Evolutionary conservation across 495 filamentous ascomycete species (phyloP).

Genomic region (Entonaema liquescens): DNA sequence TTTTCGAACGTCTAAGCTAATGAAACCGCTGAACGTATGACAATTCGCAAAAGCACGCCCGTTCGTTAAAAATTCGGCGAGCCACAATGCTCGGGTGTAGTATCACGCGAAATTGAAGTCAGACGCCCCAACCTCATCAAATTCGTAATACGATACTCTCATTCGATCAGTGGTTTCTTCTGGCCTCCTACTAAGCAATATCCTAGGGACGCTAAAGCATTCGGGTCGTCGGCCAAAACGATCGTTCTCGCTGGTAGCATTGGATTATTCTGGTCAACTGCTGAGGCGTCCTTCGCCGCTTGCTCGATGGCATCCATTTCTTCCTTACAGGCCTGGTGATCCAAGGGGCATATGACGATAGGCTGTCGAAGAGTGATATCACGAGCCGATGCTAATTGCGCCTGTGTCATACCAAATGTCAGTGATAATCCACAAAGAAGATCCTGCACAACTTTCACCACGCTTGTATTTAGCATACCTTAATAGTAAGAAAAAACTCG

Average conservation of each 20-base stretch:
- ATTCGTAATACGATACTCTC: conserved; percentile 41
- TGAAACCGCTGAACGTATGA: background rate
- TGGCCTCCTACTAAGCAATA: conserved; percentile 85
- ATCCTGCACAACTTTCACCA: background rate
- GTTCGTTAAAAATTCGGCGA: background rate
- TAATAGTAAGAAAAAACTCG: conserved; percentile 94
- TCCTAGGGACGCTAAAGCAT: conserved; percentile 79
- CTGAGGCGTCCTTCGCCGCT: conserved; percentile 88
- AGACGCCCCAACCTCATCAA: background rate
- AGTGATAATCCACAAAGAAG: conserved; percentile 24
- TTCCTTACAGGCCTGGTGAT: conserved; percentile 94
- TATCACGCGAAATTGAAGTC: background rate
- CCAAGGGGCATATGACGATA: conserved; percentile 94
- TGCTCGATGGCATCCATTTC: conserved; percentile 98
- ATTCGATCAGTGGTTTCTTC: conserved; percentile 92
- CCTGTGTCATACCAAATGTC: conserved; percentile 60
- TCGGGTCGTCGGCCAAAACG: conserved; percentile 76
- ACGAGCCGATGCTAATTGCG: conserved; percentile 85
- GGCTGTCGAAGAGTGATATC: conserved; percentile 92
- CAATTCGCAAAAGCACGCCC: background rate
- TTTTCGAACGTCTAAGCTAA: background rate
- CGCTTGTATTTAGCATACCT: conserved; percentile 64
- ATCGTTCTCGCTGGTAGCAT: conserved; percentile 86
- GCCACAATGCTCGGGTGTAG: background rate
- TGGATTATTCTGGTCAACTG: conserved; percentile 86